These are phyloP conservation scores for Bimuria novae-zelandiae DNA, from an alignment of 2,329 filamentous ascomycete species.

Conservation along the genomic window DNA sequence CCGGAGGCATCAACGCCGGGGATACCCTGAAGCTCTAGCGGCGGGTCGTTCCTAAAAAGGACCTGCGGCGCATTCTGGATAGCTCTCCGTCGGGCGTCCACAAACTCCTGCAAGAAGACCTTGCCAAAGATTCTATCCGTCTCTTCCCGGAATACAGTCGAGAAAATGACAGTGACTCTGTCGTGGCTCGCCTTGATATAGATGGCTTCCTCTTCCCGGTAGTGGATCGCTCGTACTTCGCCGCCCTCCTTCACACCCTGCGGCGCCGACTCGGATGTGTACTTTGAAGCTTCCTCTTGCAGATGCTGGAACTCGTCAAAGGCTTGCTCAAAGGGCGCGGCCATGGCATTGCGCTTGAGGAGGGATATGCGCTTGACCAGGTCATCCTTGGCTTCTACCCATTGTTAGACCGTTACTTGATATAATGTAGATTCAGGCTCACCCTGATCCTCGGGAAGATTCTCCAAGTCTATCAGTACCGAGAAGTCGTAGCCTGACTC, in stretches of 20 bases:
- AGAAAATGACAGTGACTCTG: conserved; percentile 98
- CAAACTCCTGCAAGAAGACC: conserved; percentile 98
- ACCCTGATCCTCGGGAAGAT: conserved; percentile 80
- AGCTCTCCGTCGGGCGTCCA: conserved; percentile 89
- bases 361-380: conserved; percentile 85
- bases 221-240: conserved; percentile 94
- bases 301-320: conserved; percentile 90
- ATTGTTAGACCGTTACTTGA: conserved; percentile 18
- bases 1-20: conserved; percentile 75
- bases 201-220: conserved; percentile 97
- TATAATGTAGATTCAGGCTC: conserved; percentile 20
- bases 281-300: conserved; percentile 86
- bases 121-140: conserved; percentile 97
- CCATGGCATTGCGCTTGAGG: conserved; percentile 98
- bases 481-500: conserved; percentile 97
- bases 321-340: conserved; percentile 94
- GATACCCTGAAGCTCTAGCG: conserved; percentile 85
- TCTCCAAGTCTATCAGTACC: conserved; percentile 84
- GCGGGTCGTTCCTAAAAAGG: conserved; percentile 91
- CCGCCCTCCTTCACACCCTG: conserved; percentile 89
- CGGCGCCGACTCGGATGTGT: conserved; percentile 90
- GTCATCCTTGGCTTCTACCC: conserved; percentile 77
- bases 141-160: conserved; percentile 96
- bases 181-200: conserved; percentile 98
- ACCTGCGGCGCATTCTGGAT: conserved; percentile 99